A percentile compares a stretch with the other conserved stretches of the same genome.
Conservation (phyloP, 2,329 filamentous ascomycete species). For the Botryosphaeria dothidea region DNA sequence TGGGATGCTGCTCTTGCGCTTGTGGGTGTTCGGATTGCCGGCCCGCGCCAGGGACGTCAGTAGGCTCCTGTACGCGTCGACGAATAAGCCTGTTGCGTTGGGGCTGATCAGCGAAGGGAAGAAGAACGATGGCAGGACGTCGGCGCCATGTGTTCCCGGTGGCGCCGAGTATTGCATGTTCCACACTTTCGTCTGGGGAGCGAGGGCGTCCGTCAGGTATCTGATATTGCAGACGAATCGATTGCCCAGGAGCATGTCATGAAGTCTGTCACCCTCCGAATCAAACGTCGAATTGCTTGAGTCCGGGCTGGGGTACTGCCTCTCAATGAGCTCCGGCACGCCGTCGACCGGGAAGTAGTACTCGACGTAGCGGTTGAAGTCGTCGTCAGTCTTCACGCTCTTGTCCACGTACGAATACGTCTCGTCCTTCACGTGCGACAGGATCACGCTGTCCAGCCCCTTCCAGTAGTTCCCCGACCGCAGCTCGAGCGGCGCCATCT, state of each 20-base stretch:
- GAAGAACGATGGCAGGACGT: conserved; percentile 36
- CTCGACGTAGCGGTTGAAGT: conserved; percentile 36
- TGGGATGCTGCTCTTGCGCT: background rate
- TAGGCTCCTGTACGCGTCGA: background rate
- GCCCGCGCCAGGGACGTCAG: background rate
- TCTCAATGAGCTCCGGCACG: conserved; percentile 31
- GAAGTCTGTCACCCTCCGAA: conserved; percentile 31
- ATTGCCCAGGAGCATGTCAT: conserved; percentile 37
- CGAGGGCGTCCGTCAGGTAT: conserved; percentile 40
- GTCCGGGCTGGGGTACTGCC: conserved; percentile 30
- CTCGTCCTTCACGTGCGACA: conserved; percentile 39
- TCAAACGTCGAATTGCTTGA: conserved; percentile 29
- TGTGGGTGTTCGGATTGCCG: background rate
- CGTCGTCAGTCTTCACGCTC: conserved; percentile 27
- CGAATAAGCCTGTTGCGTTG: background rate
- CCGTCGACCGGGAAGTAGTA: conserved; percentile 9
- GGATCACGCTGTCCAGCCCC: conserved; percentile 31
- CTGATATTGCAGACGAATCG: conserved; percentile 33
- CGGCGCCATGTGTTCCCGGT: conserved; percentile 43
- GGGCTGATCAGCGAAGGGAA: background rate
- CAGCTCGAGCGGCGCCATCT: conserved; percentile 36
- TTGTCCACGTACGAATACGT: conserved; percentile 30
- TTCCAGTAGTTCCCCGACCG: conserved; percentile 36
- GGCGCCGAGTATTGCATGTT: conserved; percentile 45
- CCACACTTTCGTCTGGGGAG: conserved; percentile 32